Evolutionary conservation across 345 rosid genomes (phyloP), one percentile per base, ranked within the genome.

Genomic region (Linum lewisii): DNA sequence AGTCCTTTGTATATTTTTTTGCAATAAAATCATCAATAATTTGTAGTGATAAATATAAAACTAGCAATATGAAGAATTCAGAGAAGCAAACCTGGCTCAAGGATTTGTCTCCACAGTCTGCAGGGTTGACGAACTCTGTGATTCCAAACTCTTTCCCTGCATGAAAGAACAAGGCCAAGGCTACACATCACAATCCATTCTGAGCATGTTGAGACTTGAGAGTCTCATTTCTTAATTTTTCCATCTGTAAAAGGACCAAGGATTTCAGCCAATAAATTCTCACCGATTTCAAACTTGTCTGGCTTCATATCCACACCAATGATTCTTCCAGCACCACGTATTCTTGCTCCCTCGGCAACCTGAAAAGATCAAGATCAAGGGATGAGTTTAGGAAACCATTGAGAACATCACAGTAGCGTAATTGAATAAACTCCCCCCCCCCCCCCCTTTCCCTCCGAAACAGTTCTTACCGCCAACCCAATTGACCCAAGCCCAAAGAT

Each of bases 291-390:
- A 70, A 80, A 86, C 72, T 88, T 91, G 18, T 68, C 73, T 7
- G 76, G 78, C 66, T 86, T 88, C 57, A 76, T 45, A 75, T 91
- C 95, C 14, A 88, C 75, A 18, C 95, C 98, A 63, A 91, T 84
- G 57, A 91, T 84, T 71, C 81, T 81, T 23, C 75, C 53, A 57
- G 98, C 95, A 70, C 92, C 92, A 63, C 96, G 76, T 3, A 85
- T 63, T 72, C 83, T 80, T 3, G 95, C 81, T 62, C 96, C 98
- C 63, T 88, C 95, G 0, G 92, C 90, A 75, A 86, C 98, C 98
- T 84, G 7, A 59, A 51, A 66, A 24, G 22, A 70, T 51, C 32
- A 34, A 63, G 22, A 34, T 34, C 22, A 24, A 24, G 44, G 16
- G 64, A 16, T 5, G 29, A n/a, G 29, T 21, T 24, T 23, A 34